Evolutionary conservation across 2,329 filamentous ascomycete species (phyloP), one percentile per base, ranked within the genome.

Genomic region (Cytospora piceicola): DNA sequence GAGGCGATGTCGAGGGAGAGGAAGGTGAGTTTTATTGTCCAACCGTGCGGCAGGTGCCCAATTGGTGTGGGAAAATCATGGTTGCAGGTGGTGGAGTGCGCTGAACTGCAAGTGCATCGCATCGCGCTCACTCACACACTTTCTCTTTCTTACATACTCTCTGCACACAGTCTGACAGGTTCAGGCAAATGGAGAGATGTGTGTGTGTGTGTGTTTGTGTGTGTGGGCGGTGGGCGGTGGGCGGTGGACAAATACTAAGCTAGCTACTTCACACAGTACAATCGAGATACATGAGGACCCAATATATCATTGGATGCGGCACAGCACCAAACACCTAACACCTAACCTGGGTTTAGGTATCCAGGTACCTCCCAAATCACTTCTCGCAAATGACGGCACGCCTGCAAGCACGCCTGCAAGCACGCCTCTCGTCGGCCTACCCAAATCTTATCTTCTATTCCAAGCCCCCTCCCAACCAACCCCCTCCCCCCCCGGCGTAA

Each of bases 1-100:
- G 49, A 52, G 64, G 60, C 49, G 61, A 61, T 9, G 61, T 53
- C 65, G 65, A 61, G 65, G 52, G 61, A 42, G 61, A 59, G 51
- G 57, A 67, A 63, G 62, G 65, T 58, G 29, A 61, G 53, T 67
- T 67, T 67, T 67, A 67, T 64, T 59, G 42, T 64, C 32, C 49
- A 56, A 63, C 57, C 61, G 61, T 54, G 61, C 61, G 60, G 60
- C 60, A 20, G 46, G 42, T 15, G 39, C 20, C 3, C 15, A 20
- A 7, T 15, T 46, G 42, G 20, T n/a, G 42, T 46, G 42, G 20
- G 42, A 22, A 22, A 22, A 20, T 46, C 32, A 8, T 34, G 11
- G 32, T 8, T 22, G n/a, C 17, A 46, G 42, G 17, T n/a, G 42
- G 20, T n/a, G 42, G 42, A 46, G 20, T 46, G 42, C 20, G 42